Conservation (phyloP, 768 basidiomycete genomes). For the Calocybe gangraenosa region DNA sequence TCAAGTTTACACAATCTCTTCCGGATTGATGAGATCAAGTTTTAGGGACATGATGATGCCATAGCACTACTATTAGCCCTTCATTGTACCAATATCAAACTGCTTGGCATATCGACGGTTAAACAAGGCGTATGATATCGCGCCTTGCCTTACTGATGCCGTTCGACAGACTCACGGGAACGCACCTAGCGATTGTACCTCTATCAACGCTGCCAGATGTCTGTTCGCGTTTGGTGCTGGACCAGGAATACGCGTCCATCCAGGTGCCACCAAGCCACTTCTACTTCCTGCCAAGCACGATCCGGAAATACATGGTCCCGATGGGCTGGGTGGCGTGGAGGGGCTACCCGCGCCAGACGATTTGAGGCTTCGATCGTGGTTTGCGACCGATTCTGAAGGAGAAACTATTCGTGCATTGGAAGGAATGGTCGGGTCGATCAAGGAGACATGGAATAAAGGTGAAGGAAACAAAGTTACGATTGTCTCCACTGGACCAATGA, state of each 20-base stretch:
- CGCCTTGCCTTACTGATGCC: background rate
- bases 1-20: background rate
- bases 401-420: constrained; percentile 52
- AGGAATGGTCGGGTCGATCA: constrained; percentile 60
- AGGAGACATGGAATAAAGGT: constrained; percentile 52
- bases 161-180: constrained; percentile 74
- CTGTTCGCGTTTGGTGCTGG: constrained; percentile 72
- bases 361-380: constrained; percentile 44
- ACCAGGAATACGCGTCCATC: constrained; percentile 52
- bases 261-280: constrained; percentile 69
- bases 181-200: constrained; percentile 54
- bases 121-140: constrained; percentile 7
- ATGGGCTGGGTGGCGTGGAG: constrained; percentile 83
- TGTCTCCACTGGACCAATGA: constrained; percentile 81
- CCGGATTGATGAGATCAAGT: background rate
- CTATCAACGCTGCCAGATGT: constrained; percentile 72
- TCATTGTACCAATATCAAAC: constrained; percentile 56
- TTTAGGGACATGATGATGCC: constrained; percentile 87
- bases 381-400: constrained; percentile 41
- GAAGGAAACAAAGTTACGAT: constrained; percentile 59
- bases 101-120: constrained; percentile 85
- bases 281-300: constrained; percentile 58
- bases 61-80: constrained; percentile 77
- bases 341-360: constrained; percentile 55
- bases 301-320: constrained; percentile 76